phyloP scores from a whole-genome alignment of 345 rosid species.

The Arabis alpina region DNA sequence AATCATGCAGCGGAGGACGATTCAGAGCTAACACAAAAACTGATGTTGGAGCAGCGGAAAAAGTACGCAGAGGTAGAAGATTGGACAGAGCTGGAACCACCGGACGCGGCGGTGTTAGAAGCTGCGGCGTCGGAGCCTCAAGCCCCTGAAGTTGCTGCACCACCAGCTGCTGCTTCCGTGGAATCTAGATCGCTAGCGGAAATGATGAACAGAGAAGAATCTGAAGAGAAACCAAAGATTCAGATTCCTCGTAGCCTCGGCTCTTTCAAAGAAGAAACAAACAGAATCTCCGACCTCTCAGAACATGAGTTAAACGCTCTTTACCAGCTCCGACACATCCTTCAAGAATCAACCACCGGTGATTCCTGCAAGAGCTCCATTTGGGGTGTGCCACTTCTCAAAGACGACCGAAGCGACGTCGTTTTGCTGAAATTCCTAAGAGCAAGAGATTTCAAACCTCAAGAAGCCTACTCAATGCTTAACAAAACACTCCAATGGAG shows the following conservation, averaged over 20 bases:
- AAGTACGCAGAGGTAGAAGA: slow-evolving; percentile 39
- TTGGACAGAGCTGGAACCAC: slow-evolving; percentile 45
- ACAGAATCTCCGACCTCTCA: slow-evolving; percentile 59
- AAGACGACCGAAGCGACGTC: slow-evolving; percentile 73
- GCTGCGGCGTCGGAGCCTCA: slow-evolving; percentile 37
- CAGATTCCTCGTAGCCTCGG: slow-evolving; percentile 46
- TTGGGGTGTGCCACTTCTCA: slow-evolving; percentile 81
- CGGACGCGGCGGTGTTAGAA: slow-evolving; percentile 40
- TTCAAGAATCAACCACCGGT: slow-evolving; percentile 48
- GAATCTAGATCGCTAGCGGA: slow-evolving; percentile 45
- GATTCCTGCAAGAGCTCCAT: slow-evolving; percentile 47
- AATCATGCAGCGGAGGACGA: slow-evolving; percentile 22
- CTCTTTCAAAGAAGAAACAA: slow-evolving; percentile 77
- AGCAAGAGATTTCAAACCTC: slow-evolving; percentile 81
- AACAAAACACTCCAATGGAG: slow-evolving; percentile 80
- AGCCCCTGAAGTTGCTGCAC: background rate
- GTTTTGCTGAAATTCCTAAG: slow-evolving; percentile 74
- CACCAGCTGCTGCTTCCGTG: slow-evolving; percentile 15
- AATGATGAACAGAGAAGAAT: slow-evolving; percentile 58
- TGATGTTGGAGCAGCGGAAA: slow-evolving; percentile 36
- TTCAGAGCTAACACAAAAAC: slow-evolving; percentile 6
- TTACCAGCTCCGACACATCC: slow-evolving; percentile 48
- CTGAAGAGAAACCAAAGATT: slow-evolving; percentile 42
- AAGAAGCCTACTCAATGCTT: slow-evolving; percentile 77
- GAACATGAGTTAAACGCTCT: slow-evolving; percentile 53